A percentile compares a stretch with the other conserved stretches of the same genome.
Evolutionary conservation across 2,329 filamentous ascomycete genomes (phyloP).

Genomic region (Nemania serpens): DNA sequence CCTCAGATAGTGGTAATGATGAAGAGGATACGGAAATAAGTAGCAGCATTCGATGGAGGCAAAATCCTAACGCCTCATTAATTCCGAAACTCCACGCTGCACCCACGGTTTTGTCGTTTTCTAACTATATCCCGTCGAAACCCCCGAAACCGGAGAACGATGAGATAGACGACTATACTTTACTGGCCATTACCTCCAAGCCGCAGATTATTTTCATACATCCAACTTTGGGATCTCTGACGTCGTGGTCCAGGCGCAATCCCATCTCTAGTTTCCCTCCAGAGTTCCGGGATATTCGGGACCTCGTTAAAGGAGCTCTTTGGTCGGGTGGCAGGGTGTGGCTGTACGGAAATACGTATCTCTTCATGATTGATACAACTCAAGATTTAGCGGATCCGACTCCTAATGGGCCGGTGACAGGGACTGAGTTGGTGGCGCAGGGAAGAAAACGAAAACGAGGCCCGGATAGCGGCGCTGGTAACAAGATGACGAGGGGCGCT

Average conservation of each 20-base stretch:
- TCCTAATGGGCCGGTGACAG: constrained; percentile 35
- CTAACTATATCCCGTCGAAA: constrained; percentile 51
- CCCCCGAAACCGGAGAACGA: constrained; percentile 37
- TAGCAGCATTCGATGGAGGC: constrained; percentile 70
- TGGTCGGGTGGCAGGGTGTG: constrained; percentile 83
- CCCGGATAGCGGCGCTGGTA: constrained; percentile 56
- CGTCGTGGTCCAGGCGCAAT: constrained; percentile 85
- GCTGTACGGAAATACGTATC: constrained; percentile 83
- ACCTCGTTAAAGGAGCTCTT: constrained; percentile 80
- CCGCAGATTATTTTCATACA: constrained; percentile 78
- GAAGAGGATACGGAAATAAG: constrained; percentile 45
- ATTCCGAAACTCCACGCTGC: constrained; percentile 70
- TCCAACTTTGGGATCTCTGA: constrained; percentile 74
- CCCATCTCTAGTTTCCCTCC: constrained; percentile 74
- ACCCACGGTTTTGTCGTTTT: constrained; percentile 72
- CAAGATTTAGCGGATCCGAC: constrained; percentile 62
- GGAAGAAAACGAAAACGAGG: constrained; percentile 62
- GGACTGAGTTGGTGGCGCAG: constrained; percentile 35
- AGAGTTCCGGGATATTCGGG: constrained; percentile 74
- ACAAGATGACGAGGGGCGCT: constrained; percentile 54
- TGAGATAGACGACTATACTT: constrained; percentile 52
- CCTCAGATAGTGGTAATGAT: constrained; percentile 47
- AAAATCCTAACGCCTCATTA: constrained; percentile 71
- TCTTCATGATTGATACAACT: constrained; percentile 90
- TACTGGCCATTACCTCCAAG: constrained; percentile 59